These are phyloP conservation scores for Candida dajiaensis DNA, from an alignment of 805 yeast species.

Conservation along the genomic window DNA sequence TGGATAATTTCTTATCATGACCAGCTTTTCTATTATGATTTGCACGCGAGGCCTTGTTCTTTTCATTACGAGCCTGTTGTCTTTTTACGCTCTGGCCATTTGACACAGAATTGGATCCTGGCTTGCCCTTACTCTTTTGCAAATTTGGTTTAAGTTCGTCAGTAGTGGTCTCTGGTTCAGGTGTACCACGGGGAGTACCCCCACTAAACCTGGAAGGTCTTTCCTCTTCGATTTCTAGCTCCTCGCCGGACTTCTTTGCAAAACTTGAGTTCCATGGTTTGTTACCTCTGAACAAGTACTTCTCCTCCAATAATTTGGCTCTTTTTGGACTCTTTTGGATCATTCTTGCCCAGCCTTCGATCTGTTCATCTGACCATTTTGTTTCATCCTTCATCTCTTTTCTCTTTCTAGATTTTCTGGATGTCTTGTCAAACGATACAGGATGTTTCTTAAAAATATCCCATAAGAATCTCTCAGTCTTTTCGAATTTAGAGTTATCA, in stretches of 20 bases:
- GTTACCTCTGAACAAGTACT: constrained; percentile 44
- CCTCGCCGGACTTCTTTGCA: not conserved
- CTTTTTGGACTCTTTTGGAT: constrained; percentile 58
- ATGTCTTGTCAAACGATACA: constrained; percentile 38
- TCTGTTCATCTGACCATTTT: constrained; percentile 82
- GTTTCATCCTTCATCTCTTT: constrained; percentile 44
- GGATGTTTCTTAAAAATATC: constrained; percentile 46
- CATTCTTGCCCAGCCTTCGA: constrained; percentile 91
- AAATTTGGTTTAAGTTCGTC: constrained; percentile 6
- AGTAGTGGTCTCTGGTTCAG: not conserved
- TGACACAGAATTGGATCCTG: not conserved
- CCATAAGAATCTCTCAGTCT: constrained; percentile 52
- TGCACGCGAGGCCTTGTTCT: constrained; percentile 49
- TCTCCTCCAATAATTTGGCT: constrained; percentile 57
- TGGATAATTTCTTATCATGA: constrained; percentile 48
- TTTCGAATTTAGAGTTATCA: constrained; percentile 25
- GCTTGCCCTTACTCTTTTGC: not conserved
- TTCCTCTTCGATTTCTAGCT: constrained; percentile 2
- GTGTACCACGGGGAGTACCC: not conserved
- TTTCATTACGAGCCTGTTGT: constrained; percentile 41
- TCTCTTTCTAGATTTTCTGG: constrained; percentile 48
- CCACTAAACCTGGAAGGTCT: not conserved
- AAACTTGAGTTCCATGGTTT: constrained; percentile 23
- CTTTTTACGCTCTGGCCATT: constrained; percentile 21
- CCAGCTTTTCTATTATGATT: constrained; percentile 64